Percentiles rank a stretch among this genome's conserved stretches.
Conservation (phyloP, 768 basidiomycete genomes). For the Amanita phalloides region DNA sequence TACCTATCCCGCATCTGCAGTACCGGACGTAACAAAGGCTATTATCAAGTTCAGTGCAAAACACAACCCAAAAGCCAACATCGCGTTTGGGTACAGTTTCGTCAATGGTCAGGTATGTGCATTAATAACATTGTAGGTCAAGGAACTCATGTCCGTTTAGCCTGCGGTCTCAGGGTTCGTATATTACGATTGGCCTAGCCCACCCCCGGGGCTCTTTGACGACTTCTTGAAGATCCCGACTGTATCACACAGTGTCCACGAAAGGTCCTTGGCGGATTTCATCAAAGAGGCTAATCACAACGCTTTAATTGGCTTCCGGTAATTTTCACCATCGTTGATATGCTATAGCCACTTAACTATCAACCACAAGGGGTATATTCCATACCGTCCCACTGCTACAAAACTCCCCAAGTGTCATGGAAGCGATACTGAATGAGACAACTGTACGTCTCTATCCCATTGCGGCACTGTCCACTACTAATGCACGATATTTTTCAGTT, state of each 20-base stretch:
- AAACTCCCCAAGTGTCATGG: slow-evolving; percentile 19
- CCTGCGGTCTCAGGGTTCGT: neutral
- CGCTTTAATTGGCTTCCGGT: slow-evolving; percentile 12
- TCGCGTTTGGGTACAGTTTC: slow-evolving; percentile 37
- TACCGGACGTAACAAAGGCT: slow-evolving; percentile 23
- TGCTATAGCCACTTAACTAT: slow-evolving; percentile 6
- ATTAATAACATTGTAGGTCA: neutral
- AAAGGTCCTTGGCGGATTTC: slow-evolving; percentile 22
- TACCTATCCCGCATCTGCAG: slow-evolving; percentile 13
- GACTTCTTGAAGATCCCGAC: slow-evolving; percentile 30
- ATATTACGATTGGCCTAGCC: slow-evolving; percentile 43
- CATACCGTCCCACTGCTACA: slow-evolving; percentile 25
- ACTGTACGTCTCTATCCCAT: slow-evolving; percentile 13
- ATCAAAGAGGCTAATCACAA: slow-evolving; percentile 21
- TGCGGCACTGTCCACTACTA: neutral
- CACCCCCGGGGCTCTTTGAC: slow-evolving; percentile 34
- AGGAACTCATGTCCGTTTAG: neutral
- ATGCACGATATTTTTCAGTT: neutral
- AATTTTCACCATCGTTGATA: slow-evolving; percentile 3
- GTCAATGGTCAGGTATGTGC: slow-evolving; percentile 20
- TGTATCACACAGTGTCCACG: slow-evolving; percentile 19
- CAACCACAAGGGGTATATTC: slow-evolving; percentile 14
- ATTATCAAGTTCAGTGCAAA: slow-evolving; percentile 27
- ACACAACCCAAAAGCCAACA: slow-evolving; percentile 39
- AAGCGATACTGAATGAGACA: slow-evolving; percentile 26